Base-by-base conservation (phyloP, 495 filamentous ascomycete genomes). In the Neurospora africana region DNA sequence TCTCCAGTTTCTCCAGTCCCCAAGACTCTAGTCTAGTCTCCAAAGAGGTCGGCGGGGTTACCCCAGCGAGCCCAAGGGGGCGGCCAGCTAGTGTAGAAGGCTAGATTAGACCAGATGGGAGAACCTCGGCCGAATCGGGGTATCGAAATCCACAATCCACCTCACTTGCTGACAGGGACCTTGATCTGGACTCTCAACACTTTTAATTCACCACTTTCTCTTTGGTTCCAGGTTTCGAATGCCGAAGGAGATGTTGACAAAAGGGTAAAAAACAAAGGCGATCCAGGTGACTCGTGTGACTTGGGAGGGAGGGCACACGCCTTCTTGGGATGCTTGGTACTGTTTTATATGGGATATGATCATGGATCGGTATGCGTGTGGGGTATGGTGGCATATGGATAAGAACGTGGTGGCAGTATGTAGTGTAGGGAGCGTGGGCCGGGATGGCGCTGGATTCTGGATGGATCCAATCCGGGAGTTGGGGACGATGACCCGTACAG, bases 261-360 rank as follows among this genome's bases (percentile, higher is more conserved):
- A 35, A 35, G 13, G 53, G 27, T 33, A 30, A 61, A 33, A 19
- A 65, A 33, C 58, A 73, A 8, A 68, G 61, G 72, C 70, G 33
- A 30, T 76, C 17, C 33, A 73, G 58, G 68, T 74, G 0, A 61
- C 70, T 61, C 11, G 72, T 38, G 53, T 72, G 70, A 70, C 35
- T 39, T 72, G 21, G 33, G 27, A 68, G 72, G 40, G 61, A 47
- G 58, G 36, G 39, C 27, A 72, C 21, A 41, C 23, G 27, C 53
- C 53, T 33, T 30, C 1, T 33, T 33, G 15, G 53, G 53, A 1
- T 65, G 53, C 53, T 65, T 17, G 5, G 6, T 61, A 61, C 27
- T 65, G 53, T 33, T 35, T 65, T 65, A 65, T 65, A 65, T 65
- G 15, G 53, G 15, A 65, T n/a, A n/a, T n/a, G 17, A 33, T 17